phyloP scores from a whole-genome alignment of 371 early-diverging fungal genomes.

The Capillidium rhysosporum region DNA sequence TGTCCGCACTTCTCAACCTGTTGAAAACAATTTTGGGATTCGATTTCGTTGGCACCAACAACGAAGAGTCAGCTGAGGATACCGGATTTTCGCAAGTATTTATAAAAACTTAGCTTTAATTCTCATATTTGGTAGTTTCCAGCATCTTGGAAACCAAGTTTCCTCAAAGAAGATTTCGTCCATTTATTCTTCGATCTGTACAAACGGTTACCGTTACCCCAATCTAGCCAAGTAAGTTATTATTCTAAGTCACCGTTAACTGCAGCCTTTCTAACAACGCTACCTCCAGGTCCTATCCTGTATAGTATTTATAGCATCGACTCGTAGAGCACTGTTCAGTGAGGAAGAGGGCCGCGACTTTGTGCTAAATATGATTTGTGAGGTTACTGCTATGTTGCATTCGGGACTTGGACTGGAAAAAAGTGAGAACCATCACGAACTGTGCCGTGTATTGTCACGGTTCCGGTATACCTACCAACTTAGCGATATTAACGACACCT shows the following conservation, averaged over 20 bases:
- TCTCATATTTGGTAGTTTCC: not conserved
- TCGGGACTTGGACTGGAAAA: slow-evolving; percentile 42
- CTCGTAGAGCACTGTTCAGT: slow-evolving; percentile 61
- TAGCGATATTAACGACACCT: slow-evolving; percentile 46
- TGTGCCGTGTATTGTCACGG: slow-evolving; percentile 61
- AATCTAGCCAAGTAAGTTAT: not conserved
- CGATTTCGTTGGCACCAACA: slow-evolving; percentile 71
- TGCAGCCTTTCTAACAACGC: too few species aligned
- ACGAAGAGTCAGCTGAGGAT: slow-evolving; percentile 74
- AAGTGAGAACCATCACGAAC: slow-evolving; percentile 60
- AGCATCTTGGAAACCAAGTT: not conserved
- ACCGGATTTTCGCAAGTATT: slow-evolving; percentile 46
- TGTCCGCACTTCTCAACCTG: slow-evolving; percentile 32
- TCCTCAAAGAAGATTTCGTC: slow-evolving; percentile 8
- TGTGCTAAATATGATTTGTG: slow-evolving; percentile 43
- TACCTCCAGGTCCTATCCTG: slow-evolving; percentile 76
- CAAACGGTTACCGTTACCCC: not conserved
- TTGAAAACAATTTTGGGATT: slow-evolving; percentile 51
- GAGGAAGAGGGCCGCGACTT: slow-evolving; percentile 46
- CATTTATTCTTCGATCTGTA: not conserved
- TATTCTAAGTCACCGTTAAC: not conserved
- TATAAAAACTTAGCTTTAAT: not conserved
- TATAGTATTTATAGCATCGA: slow-evolving; percentile 52
- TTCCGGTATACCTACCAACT: slow-evolving; percentile 63
- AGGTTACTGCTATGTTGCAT: slow-evolving; percentile 41